Evolutionary conservation across 345 rosid species (phyloP).

Genomic region (Gossypium bickii): DNA sequence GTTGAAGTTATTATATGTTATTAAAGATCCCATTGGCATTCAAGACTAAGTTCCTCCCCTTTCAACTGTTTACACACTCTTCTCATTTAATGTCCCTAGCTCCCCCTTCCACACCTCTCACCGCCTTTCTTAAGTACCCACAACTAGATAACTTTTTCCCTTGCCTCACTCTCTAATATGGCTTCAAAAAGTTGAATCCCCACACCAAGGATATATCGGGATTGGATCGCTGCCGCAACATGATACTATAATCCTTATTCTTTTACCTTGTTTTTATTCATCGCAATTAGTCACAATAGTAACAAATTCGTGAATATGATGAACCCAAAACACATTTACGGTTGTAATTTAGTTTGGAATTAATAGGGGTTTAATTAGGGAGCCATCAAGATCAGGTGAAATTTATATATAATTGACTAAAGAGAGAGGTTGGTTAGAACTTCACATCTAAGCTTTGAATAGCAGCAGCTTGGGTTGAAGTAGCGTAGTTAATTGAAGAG

Average conservation of each 20-base stretch:
- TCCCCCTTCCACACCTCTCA: constrained; percentile 26
- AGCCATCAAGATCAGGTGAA: constrained; percentile 11
- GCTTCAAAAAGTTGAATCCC: background rate
- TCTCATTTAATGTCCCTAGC: constrained; percentile 35
- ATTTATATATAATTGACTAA: constrained; percentile 11
- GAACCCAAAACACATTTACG: background rate
- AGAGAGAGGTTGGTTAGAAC: constrained; percentile 18
- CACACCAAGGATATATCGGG: background rate
- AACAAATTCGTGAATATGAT: background rate
- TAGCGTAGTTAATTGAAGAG: constrained; percentile 27
- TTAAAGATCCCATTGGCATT: constrained; percentile 33
- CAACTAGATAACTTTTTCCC: background rate
- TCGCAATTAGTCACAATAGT: too few relatives aligned
- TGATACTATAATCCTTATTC: too few relatives aligned
- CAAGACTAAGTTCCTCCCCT: constrained; percentile 29
- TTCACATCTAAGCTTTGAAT: constrained; percentile 19
- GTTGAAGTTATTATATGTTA: constrained; percentile 41
- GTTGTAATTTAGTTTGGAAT: background rate
- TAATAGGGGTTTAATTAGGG: constrained; percentile 8
- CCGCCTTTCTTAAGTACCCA: constrained; percentile 33
- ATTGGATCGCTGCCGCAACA: too few relatives aligned
- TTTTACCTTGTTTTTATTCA: too few relatives aligned
- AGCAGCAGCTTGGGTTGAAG: constrained; percentile 28
- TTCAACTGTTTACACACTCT: constrained; percentile 45
- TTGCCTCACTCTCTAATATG: background rate